Percentiles rank a stretch among this genome's conserved stretches.
These are phyloP conservation scores for Rhododendron griersonianum DNA, from an alignment of 148 eudicot species.

Conservation along the genomic window DNA sequence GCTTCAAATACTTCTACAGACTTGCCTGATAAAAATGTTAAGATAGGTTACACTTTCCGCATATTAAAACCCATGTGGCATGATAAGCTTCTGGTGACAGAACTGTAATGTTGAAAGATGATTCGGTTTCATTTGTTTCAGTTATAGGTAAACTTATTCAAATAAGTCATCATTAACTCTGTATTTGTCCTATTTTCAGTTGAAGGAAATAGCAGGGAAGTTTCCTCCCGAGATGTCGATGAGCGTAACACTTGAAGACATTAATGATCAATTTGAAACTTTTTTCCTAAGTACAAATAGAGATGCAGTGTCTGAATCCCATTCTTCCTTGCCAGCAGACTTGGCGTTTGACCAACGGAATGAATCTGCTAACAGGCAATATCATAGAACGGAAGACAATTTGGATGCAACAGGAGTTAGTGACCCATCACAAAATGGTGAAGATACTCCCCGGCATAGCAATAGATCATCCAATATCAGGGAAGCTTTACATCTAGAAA, in stretches of 20 bases:
- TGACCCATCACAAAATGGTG: slow-evolving; percentile 24
- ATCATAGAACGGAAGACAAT: slow-evolving; percentile 13
- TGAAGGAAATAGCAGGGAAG: slow-evolving; percentile 55
- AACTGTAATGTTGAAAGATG: not conserved
- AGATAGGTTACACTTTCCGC: not conserved
- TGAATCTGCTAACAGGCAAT: slow-evolving; percentile 23
- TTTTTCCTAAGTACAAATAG: slow-evolving; percentile 25
- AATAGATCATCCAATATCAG: slow-evolving; percentile 25
- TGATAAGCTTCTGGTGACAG: not conserved
- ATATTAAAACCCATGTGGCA: not conserved
- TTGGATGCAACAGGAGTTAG: slow-evolving; percentile 22
- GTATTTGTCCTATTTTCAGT: slow-evolving; percentile 27
- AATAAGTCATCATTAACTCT: slow-evolving; percentile 2
- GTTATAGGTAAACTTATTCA: not conserved
- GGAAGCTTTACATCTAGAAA: slow-evolving; percentile 26
- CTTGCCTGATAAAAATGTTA: not conserved
- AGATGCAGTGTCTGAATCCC: slow-evolving; percentile 17
- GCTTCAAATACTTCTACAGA: not conserved
- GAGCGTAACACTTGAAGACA: slow-evolving; percentile 37
- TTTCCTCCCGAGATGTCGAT: slow-evolving; percentile 44
- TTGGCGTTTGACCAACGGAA: slow-evolving; percentile 12
- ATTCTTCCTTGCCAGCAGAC: slow-evolving; percentile 12
- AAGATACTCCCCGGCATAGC: slow-evolving; percentile 15
- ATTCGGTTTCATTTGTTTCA: not conserved
- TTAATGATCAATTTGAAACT: slow-evolving; percentile 44